Conservation (phyloP, 805 yeast species). For the Candida methanosorbosa region DNA sequence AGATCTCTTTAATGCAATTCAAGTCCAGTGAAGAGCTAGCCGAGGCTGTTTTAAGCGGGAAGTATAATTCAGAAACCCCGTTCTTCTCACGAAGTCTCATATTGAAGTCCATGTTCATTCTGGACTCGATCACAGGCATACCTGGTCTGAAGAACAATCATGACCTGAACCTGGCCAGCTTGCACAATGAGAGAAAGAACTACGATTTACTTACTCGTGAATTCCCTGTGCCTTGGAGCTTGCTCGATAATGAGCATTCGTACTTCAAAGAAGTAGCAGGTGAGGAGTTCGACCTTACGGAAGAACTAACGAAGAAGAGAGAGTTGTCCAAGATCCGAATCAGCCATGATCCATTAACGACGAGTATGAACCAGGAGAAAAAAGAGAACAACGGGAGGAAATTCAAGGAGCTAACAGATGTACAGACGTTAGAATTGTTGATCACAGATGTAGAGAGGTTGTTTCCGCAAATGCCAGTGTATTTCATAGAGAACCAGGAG, state of each 20-base stretch:
- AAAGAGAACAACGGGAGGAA: background rate
- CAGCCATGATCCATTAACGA: conserved; percentile 13
- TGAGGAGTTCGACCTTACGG: conserved; percentile 18
- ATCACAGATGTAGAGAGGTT: conserved; percentile 44
- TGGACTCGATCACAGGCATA: background rate
- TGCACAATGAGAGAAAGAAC: conserved; percentile 10
- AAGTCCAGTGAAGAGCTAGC: background rate
- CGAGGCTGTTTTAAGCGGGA: background rate
- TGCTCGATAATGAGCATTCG: conserved; percentile 15
- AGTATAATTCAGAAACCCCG: conserved; percentile 1
- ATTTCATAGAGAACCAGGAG: conserved; percentile 18
- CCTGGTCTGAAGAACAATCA: no score
- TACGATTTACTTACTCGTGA: conserved; percentile 13
- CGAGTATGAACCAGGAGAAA: background rate
- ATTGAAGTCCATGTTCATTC: conserved; percentile 10
- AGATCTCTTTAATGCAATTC: background rate
- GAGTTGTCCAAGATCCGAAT: conserved; percentile 9
- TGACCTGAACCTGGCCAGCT: conserved; percentile 6
- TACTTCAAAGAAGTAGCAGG: conserved; percentile 9
- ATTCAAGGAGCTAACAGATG: conserved; percentile 17
- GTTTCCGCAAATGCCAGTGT: conserved; percentile 32
- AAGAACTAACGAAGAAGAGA: conserved; percentile 7
- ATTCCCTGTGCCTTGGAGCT: conserved; percentile 26
- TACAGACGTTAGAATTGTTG: conserved; percentile 32
- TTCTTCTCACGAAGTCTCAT: conserved; percentile 15